Percentiles rank a stretch among this genome's conserved stretches.
Conservation (phyloP, 805 yeast species). For the Alloascoidea hylecoeti region DNA sequence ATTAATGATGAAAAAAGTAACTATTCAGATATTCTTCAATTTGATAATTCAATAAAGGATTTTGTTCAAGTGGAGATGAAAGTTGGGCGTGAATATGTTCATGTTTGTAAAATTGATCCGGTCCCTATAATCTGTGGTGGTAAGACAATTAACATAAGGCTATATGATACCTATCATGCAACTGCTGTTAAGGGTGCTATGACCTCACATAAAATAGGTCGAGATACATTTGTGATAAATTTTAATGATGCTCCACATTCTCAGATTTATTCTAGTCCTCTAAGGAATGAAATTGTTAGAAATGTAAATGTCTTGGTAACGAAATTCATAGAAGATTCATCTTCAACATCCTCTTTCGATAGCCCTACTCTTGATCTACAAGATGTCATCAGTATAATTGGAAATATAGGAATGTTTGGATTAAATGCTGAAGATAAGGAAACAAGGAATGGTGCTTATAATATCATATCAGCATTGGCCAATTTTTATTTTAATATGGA, state of each 20-base stretch:
- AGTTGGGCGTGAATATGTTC: slow-evolving; percentile 58
- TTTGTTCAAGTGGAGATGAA: slow-evolving; percentile 48
- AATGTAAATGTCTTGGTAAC: slow-evolving; percentile 36
- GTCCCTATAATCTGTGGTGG: not conserved
- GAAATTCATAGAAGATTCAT: not conserved
- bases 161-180: slow-evolving; percentile 23
- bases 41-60: slow-evolving; percentile 19
- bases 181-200: slow-evolving; percentile 21
- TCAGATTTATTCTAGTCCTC: slow-evolving; percentile 30
- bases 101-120: slow-evolving; percentile 20
- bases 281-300: slow-evolving; percentile 50
- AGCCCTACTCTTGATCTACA: slow-evolving; percentile 12
- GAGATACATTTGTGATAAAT: too few species aligned
- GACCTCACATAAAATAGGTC: too few species aligned
- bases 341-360: not conserved
- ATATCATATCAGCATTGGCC: slow-evolving; percentile 48
- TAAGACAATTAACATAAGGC: not conserved
- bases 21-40: not conserved
- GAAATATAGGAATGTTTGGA: slow-evolving; percentile 56
- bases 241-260: slow-evolving; percentile 24
- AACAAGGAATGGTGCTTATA: slow-evolving; percentile 49
- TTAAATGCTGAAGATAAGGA: slow-evolving; percentile 43
- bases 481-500: slow-evolving; percentile 45
- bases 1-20: slow-evolving; percentile 22
- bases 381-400: slow-evolving; percentile 41